Evolutionary conservation across 495 filamentous ascomycete genomes (phyloP), one percentile per base, ranked within the genome.

Genomic region (Penicillium turbatum): DNA sequence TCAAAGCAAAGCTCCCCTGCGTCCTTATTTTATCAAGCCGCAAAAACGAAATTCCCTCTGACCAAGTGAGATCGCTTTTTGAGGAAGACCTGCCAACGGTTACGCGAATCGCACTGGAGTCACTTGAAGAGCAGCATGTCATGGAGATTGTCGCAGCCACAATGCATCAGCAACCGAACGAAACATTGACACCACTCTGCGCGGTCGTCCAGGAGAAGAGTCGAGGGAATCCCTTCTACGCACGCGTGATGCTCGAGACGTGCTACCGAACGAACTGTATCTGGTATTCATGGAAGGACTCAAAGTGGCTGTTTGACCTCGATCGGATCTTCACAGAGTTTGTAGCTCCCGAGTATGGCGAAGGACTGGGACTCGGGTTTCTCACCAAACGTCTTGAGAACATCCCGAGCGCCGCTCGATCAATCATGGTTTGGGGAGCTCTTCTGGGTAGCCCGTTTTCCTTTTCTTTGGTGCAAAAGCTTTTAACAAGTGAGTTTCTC

Each of bases 211-310:
- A 90, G 66, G 88, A 90, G 59, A 91, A 92, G 69, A 88, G 84
- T 19, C 76, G 78, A 12, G 89, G 89, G 0, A 93, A 95, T 60
- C 87, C 88, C 0, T 95, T 95, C 66, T 92, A 92, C 57, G 85
- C 95, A 55, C 82, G 88, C 29, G 88, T 95, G 66, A 92, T 96
- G 82, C 79, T 96, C n/a, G 87, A 87, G 62, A 85, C 86, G 7
- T 91, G 88, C 62, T 85, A 95, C 66, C 82, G 85, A 15, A 95
- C 89, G 65, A 84, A 83, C 57, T 92, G 87, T 61, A 85, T 96
- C 45, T 95, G 86, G 82, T 95, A 92, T 69, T 86, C 86, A 40
- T 96, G 90, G 79, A 85, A 83, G 56, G 78, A 84, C 37, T 84
- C 82, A 17, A 74, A 72, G 35, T 96, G 91, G 91, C 78, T 83